These are phyloP conservation scores for Mycena chlorophos DNA, from an alignment of 768 basidiomycete genomes.

Conservation along the genomic window DNA sequence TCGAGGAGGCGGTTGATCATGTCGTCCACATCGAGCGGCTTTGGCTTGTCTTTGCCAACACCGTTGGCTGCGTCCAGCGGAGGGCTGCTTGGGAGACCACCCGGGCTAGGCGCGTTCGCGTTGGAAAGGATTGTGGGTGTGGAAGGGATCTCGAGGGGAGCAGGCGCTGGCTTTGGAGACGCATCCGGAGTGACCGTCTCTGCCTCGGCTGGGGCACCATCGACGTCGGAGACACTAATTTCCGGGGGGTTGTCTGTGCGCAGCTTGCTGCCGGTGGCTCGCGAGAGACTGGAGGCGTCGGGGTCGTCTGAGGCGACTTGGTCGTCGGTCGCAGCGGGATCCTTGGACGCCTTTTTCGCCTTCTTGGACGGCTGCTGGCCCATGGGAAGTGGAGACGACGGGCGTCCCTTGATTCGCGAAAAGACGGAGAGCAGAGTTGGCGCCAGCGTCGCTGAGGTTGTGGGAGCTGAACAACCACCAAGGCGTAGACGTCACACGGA, in stretches of 20 bases:
- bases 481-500: too few relatives aligned
- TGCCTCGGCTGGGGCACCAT: constrained; percentile 32
- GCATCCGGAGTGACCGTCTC: constrained; percentile 35
- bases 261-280: constrained; percentile 40
- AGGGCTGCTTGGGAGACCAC: constrained; percentile 44
- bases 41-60: constrained; percentile 57
- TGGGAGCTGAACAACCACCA: not conserved
- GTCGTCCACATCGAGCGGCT: constrained; percentile 90
- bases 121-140: constrained; percentile 87
- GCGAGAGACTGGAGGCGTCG: constrained; percentile 43
- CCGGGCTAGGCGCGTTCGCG: constrained; percentile 52
- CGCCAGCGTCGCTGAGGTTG: constrained; percentile 51
- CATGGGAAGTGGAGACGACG: constrained; percentile 76
- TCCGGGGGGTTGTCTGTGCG: constrained; percentile 46
- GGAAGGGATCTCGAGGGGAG: constrained; percentile 74
- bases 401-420: constrained; percentile 69
- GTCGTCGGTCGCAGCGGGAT: constrained; percentile 58
- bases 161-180: constrained; percentile 43
- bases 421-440: constrained; percentile 78
- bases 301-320: constrained; percentile 39
- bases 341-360: constrained; percentile 68
- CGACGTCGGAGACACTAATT: constrained; percentile 46
- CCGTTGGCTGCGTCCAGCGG: constrained; percentile 46
- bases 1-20: constrained; percentile 97
- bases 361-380: constrained; percentile 86